These are phyloP conservation scores for Plicaturopsis crispa DNA, from an alignment of 768 basidiomycete genomes.

Conservation along the genomic window DNA sequence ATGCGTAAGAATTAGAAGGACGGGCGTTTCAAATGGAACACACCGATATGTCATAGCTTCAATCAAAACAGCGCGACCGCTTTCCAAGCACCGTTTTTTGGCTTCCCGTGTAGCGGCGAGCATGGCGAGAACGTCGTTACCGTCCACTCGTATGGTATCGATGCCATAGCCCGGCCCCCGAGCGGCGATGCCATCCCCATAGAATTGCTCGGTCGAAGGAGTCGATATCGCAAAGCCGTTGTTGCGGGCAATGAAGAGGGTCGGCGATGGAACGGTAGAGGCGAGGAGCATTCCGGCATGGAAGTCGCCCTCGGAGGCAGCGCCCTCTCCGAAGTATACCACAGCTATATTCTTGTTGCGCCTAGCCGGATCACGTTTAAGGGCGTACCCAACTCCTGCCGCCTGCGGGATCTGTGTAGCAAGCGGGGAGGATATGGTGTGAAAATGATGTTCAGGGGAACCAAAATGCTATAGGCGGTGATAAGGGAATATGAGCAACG, in stretches of 20 bases:
- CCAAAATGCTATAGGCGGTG: slow-evolving; percentile 85
- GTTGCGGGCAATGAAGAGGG: slow-evolving; percentile 68
- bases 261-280: slow-evolving; percentile 69
- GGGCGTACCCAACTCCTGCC: slow-evolving; percentile 86
- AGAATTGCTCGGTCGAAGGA: slow-evolving; percentile 80
- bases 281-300: slow-evolving; percentile 84
- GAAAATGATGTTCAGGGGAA: slow-evolving; percentile 77
- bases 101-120: slow-evolving; percentile 67
- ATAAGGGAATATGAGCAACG: slow-evolving; percentile 4
- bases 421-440: slow-evolving; percentile 89
- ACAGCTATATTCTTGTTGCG: slow-evolving; percentile 71
- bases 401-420: slow-evolving; percentile 95
- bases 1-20: slow-evolving; percentile 1
- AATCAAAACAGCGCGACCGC: slow-evolving; percentile 74
- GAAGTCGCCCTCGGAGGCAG: slow-evolving; percentile 92
- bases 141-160: slow-evolving; percentile 88
- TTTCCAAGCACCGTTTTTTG: slow-evolving; percentile 61
- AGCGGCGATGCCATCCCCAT: slow-evolving; percentile 89
- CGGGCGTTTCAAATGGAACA: slow-evolving; percentile 10
- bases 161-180: slow-evolving; percentile 91
- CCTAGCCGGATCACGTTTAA: slow-evolving; percentile 68
- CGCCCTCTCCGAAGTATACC: slow-evolving; percentile 91
- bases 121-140: slow-evolving; percentile 88
- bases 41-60: slow-evolving; percentile 91
- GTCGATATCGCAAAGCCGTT: slow-evolving; percentile 97